phyloP scores from a whole-genome alignment of 1,284 basidiomycete genomes.

The Microbotryum intermedium region DNA sequence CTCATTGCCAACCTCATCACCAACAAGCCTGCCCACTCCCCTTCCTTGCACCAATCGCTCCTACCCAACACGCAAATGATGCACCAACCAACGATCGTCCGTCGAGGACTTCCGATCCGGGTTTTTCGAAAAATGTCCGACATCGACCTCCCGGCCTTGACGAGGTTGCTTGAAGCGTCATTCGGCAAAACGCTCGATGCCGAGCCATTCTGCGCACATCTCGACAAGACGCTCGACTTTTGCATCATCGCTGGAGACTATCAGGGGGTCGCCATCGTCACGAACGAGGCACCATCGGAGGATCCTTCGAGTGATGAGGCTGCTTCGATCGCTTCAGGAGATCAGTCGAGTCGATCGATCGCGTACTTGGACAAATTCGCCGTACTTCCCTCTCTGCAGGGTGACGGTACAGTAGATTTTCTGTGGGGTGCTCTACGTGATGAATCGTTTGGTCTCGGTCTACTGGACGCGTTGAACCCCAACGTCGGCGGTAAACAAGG shows the following conservation, averaged over 20 bases:
- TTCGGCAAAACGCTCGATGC: constrained; percentile 70
- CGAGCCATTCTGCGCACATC: constrained; percentile 65
- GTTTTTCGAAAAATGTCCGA: constrained; percentile 58
- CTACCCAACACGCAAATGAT: constrained; percentile 62
- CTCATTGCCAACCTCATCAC: constrained; percentile 97
- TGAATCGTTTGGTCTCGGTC: constrained; percentile 92
- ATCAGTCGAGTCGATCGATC: constrained; percentile 44
- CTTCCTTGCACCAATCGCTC: constrained; percentile 85
- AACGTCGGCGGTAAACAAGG: constrained; percentile 81
- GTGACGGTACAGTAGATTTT: constrained; percentile 98
- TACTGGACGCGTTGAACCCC: constrained; percentile 88
- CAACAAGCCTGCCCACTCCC: constrained; percentile 93
- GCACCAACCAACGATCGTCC: constrained; percentile 86
- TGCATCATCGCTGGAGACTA: constrained; percentile 94
- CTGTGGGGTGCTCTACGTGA: constrained; percentile 97
- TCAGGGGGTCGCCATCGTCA: constrained; percentile 88
- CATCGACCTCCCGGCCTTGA: constrained; percentile 70
- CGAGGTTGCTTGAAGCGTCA: constrained; percentile 70
- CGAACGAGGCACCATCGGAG: constrained; percentile 53
- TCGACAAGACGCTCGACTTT: constrained; percentile 75
- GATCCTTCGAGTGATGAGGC: constrained; percentile 17
- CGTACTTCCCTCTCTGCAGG: constrained; percentile 86
- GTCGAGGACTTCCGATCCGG: constrained; percentile 76
- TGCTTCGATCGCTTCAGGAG: constrained; percentile 28
- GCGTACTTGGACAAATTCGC: constrained; percentile 99